Conservation (phyloP, 768 basidiomycete genomes). For the Termitomyces sp. region DNA sequence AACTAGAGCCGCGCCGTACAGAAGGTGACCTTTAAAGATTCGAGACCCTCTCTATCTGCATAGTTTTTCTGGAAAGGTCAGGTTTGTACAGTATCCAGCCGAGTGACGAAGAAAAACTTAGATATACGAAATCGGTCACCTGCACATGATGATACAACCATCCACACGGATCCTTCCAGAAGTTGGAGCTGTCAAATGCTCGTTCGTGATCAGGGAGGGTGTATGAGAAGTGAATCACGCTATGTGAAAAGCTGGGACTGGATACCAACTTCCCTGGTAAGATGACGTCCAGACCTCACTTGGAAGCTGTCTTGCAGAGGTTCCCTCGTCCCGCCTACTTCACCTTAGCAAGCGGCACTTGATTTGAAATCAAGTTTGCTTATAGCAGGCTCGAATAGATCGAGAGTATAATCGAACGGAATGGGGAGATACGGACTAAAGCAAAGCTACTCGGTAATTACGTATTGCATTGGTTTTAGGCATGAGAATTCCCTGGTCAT, state of each 20-base stretch:
- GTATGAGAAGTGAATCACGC: constrained; percentile 24
- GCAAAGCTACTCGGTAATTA: constrained; percentile 38
- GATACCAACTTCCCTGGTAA: constrained; percentile 37
- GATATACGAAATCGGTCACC: constrained; percentile 48
- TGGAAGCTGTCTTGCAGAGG: constrained; percentile 5
- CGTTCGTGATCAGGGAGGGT: constrained; percentile 48
- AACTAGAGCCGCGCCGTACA: constrained; percentile 41
- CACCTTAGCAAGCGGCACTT: constrained; percentile 2
- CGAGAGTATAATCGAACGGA: constrained; percentile 14
- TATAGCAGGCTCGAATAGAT: constrained; percentile 12
- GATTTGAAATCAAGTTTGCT: not conserved
- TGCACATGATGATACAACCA: constrained; percentile 55
- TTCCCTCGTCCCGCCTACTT: constrained; percentile 7
- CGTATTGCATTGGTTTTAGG: constrained; percentile 46
- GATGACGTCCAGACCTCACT: constrained; percentile 25
- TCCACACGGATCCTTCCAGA: constrained; percentile 56
- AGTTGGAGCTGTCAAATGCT: constrained; percentile 64
- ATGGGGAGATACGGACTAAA: constrained; percentile 33
- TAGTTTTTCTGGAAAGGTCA: constrained; percentile 32
- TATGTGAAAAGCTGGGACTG: not conserved
- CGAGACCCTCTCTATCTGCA: constrained; percentile 31
- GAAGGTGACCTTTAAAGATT: constrained; percentile 54
- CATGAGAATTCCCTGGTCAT: constrained; percentile 28
- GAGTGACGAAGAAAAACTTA: not conserved
- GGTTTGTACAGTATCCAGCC: not conserved